Base-by-base conservation (phyloP, 2,329 filamentous ascomycete genomes). In the Aspergillus candidus region DNA sequence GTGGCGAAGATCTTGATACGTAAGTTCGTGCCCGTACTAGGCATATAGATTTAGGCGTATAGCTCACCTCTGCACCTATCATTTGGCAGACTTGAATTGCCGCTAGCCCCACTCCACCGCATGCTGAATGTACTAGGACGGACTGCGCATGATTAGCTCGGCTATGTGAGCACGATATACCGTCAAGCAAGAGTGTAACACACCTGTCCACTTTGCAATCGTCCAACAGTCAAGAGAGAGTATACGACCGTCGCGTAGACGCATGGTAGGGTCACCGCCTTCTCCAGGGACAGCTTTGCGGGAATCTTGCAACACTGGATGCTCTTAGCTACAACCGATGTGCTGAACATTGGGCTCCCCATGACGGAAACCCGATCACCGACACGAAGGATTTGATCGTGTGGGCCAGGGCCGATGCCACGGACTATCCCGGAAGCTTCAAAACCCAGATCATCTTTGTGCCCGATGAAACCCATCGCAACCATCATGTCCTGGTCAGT, bases 71-170 rank as follows among this genome's bases (percentile, higher is more conserved):
- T 11, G 61, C 62, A 1, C 59, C 57, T 2, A 59, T 22, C 30
- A 47, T 48, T 27, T 55, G 46, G 22, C 44, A 47, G 3, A 65
- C 30, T 30, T 64, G 54, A 29, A 67, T 62, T 1, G 62, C 56
- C 6, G 62, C 59, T 12, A 57, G 36, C 12, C 63, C 62, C 13
- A 66, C 47, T 11, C 56, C 62, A 12, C 63, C 59, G 37, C 48
- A 53, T 11, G 59, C 62, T 8, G 54, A 55, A 35, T 68, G 64
- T 11, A 68, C 60, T 0, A 68, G 43, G n/a, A 68, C 49, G n/a
- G 53, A 52, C 22, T 27, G 8, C 7, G 22, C 22, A 10, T 27
- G 22, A 7, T 27, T 7, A 27, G 22, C 22, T 8, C 22, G 10
- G 22, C 22, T 27, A 7, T 27, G 22, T 27, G 22, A 8, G 10